Evolutionary conservation across 371 early-diverging fungal species (phyloP).

Genomic region (Mucor ambiguus): DNA sequence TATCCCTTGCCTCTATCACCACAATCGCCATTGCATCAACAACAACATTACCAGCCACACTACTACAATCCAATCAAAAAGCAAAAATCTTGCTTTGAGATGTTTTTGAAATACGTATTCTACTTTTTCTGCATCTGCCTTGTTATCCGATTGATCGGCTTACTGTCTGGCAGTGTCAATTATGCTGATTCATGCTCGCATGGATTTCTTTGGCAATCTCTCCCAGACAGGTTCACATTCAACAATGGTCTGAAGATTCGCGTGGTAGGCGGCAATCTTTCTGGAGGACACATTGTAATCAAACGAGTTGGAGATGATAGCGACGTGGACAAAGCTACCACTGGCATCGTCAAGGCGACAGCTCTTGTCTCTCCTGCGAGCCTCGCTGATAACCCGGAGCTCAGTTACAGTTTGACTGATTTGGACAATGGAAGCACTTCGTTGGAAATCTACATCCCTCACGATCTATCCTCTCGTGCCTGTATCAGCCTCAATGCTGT

Average conservation of each 20-base stretch:
- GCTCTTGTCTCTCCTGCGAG: not conserved
- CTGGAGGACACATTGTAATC: not conserved
- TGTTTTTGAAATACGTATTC: not conserved
- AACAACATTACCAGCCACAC: not conserved
- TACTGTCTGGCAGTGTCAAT: not conserved
- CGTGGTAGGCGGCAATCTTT: not conserved
- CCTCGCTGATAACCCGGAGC: not conserved
- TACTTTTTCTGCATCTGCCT: slow-evolving; percentile 3
- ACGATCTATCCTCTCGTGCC: not conserved
- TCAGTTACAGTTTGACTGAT: not conserved
- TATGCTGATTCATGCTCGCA: slow-evolving; percentile 2
- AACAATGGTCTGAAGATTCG: not conserved
- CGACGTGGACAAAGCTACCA: not conserved
- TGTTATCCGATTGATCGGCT: not conserved
- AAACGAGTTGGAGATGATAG: not conserved
- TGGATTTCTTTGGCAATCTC: not conserved
- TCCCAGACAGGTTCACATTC: not conserved
- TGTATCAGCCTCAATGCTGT: not conserved
- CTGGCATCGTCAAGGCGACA: not conserved
- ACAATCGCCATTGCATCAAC: not conserved
- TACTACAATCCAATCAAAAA: not conserved
- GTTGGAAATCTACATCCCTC: not conserved
- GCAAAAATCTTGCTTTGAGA: slow-evolving; percentile 2
- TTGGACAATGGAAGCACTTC: not conserved
- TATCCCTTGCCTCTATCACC: not conserved